Evolutionary conservation across 345 rosid species (phyloP).

Genomic region (Trapa incisa): DNA sequence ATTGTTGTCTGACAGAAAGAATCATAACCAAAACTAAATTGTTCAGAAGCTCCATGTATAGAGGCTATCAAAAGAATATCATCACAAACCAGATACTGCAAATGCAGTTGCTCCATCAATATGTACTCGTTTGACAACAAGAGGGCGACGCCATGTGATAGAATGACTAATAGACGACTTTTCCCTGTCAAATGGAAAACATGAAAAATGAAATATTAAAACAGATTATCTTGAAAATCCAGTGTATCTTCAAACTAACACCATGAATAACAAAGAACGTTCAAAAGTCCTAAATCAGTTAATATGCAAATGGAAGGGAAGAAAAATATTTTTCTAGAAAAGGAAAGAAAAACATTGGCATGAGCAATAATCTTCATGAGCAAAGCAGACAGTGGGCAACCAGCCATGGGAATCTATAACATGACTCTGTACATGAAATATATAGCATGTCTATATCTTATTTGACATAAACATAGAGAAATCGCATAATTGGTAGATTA

Average conservation of each 20-base stretch:
- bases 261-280: not conserved
- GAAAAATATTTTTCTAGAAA: not conserved
- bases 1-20: no score
- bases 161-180: constrained; percentile 71
- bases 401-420: not conserved
- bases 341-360: not conserved
- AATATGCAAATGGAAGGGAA: not conserved
- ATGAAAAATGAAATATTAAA: no score
- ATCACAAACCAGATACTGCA: constrained; percentile 49
- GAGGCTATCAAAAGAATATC: not conserved
- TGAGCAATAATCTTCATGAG: not conserved
- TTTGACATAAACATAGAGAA: not conserved
- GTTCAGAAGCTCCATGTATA: not conserved
- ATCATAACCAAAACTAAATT: not conserved
- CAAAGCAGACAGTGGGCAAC: not conserved
- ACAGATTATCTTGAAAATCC: not conserved
- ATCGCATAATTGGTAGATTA: not conserved
- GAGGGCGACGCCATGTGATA: constrained; percentile 64
- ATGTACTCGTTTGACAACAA: constrained; percentile 37
- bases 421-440: not conserved
- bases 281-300: not conserved
- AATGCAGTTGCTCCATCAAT: constrained; percentile 67
- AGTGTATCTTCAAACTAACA: not conserved
- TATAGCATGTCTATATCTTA: not conserved
- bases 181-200: constrained; percentile 32